Conservation (phyloP, 805 yeast species). For the Candida multigemmis region DNA sequence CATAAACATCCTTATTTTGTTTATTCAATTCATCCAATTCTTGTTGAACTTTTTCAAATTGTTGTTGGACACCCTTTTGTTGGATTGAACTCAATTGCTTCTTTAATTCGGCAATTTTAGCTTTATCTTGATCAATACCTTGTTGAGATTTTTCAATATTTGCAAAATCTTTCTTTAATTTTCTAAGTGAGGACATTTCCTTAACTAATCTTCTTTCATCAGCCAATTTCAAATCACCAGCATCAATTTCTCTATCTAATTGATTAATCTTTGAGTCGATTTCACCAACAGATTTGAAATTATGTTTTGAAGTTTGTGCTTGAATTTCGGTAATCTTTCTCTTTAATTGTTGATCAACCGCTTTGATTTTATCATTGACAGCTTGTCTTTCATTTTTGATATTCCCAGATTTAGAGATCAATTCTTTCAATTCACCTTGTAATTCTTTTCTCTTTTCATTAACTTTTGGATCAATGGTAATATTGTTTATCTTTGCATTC, state of each 20-base stretch:
- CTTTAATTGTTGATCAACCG: slow-evolving; percentile 61
- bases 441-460: slow-evolving; percentile 22
- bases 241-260: slow-evolving; percentile 66
- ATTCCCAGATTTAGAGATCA: slow-evolving; percentile 37
- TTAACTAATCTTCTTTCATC: slow-evolving; percentile 82
- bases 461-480: slow-evolving; percentile 20
- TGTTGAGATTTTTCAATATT: slow-evolving; percentile 67
- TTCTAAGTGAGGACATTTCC: slow-evolving; percentile 79
- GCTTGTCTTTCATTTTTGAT: slow-evolving; percentile 39
- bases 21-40: slow-evolving; percentile 59
- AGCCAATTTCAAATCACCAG: slow-evolving; percentile 77
- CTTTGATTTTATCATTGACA: slow-evolving; percentile 64
- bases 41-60: slow-evolving; percentile 61
- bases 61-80: slow-evolving; percentile 55
- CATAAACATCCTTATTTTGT: slow-evolving; percentile 50
- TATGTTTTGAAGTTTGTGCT: slow-evolving; percentile 59
- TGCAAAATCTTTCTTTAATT: slow-evolving; percentile 69
- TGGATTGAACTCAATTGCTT: slow-evolving; percentile 49
- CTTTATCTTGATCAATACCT: slow-evolving; percentile 70
- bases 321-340: slow-evolving; percentile 69
- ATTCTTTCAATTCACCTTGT: slow-evolving; percentile 27
- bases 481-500: slow-evolving; percentile 42
- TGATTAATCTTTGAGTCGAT: slow-evolving; percentile 56
- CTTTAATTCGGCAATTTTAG: slow-evolving; percentile 68
- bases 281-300: slow-evolving; percentile 58